phyloP scores from a whole-genome alignment of 306 rosid genomes.

The Cicer yamashitae region DNA sequence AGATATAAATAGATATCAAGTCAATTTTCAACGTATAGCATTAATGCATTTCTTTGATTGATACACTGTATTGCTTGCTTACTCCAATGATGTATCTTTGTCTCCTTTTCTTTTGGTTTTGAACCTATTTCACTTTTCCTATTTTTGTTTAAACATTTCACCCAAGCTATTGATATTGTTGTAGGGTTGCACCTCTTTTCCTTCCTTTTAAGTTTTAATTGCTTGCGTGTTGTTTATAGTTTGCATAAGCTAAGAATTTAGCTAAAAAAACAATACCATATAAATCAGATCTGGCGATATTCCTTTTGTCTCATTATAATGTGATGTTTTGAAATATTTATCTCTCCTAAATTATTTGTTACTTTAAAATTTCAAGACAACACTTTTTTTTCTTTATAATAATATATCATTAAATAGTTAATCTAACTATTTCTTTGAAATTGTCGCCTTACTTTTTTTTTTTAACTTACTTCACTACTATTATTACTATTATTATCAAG shows the following conservation, averaged over 20 bases:
- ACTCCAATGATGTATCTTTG: conserved; percentile 29
- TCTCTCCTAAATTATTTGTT: too few species aligned
- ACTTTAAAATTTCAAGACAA: too few species aligned
- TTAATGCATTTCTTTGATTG: conserved; percentile 28
- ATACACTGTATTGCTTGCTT: conserved; percentile 27
- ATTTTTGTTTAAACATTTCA: conserved; percentile 48
- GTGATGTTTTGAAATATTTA: too few species aligned
- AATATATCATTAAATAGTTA: too few species aligned
- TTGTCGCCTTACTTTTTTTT: too few species aligned
- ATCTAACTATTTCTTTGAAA: too few species aligned
- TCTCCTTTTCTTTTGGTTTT: conserved; percentile 15
- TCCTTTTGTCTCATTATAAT: too few species aligned
- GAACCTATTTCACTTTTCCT: conserved; percentile 37
- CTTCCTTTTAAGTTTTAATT: background rate
- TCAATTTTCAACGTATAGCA: conserved; percentile 36
- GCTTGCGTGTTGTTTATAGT: conserved; percentile 38
- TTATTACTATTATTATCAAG: too few species aligned
- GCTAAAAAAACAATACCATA: background rate
- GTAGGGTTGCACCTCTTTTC: background rate
- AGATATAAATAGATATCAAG: conserved; percentile 38
- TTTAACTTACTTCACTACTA: too few species aligned
- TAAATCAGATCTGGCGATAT: conserved; percentile 10
- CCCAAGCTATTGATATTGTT: conserved; percentile 9
- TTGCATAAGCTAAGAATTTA: conserved; percentile 14
- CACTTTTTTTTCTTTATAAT: too few species aligned